These are phyloP conservation scores for Thelonectria olida DNA, from an alignment of 2,329 filamentous ascomycete genomes.

Conservation along the genomic window DNA sequence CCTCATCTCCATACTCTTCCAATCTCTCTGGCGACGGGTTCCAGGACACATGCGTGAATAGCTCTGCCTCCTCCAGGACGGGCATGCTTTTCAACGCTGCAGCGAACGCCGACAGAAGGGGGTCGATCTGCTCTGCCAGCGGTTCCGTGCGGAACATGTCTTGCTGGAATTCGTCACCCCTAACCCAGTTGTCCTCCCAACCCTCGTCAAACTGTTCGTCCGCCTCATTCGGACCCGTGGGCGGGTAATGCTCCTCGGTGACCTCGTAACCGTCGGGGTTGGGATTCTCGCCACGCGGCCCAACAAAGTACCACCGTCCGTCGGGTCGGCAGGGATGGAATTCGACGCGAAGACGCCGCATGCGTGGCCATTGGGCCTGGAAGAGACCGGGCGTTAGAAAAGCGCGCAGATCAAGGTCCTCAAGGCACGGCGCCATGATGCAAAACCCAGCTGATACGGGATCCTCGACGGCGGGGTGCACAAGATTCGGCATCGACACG, in stretches of 20 bases:
- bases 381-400: slow-evolving; percentile 4
- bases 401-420: slow-evolving; percentile 10
- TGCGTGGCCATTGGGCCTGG: background rate
- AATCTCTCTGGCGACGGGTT: background rate
- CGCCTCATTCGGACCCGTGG: background rate
- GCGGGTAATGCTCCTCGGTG: background rate
- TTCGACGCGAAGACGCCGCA: slow-evolving; percentile 4
- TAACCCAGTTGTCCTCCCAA: background rate
- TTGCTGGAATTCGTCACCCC: background rate
- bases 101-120: slow-evolving; percentile 4
- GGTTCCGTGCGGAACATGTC: slow-evolving; percentile 13
- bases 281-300: slow-evolving; percentile 7
- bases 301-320: slow-evolving; percentile 10
- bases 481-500: slow-evolving; percentile 3
- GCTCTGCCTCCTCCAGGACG: slow-evolving; percentile 4
- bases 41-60: slow-evolving; percentile 2
- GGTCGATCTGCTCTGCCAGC: background rate
- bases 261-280: background rate
- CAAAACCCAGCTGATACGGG: slow-evolving; percentile 3
- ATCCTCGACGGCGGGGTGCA: slow-evolving; percentile 7
- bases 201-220: slow-evolving; percentile 1
- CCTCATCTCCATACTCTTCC: background rate
- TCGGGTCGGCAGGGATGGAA: slow-evolving; percentile 8
- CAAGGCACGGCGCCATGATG: background rate
- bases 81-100: slow-evolving; percentile 8